Evolutionary conservation across 1,139 yeast species (phyloP).

Genomic region (Kodamaea arcana): DNA sequence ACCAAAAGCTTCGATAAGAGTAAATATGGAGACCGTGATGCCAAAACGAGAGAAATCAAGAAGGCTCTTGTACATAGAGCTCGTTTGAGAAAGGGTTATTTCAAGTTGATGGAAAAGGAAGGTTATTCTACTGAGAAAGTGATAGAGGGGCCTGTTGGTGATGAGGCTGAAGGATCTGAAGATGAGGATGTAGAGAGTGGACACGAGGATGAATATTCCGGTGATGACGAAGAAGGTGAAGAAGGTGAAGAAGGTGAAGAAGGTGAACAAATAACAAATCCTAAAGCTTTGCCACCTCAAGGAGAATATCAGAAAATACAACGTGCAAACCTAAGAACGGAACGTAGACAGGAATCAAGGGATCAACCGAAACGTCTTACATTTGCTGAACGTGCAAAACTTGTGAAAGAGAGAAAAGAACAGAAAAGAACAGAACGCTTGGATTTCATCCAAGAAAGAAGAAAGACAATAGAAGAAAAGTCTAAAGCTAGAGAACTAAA

Average conservation of each 20-base stretch:
- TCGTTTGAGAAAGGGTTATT: conserved; percentile 76
- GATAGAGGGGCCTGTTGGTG: conserved; percentile 5
- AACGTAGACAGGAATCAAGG: conserved; percentile 2
- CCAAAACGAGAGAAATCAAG: conserved; percentile 58
- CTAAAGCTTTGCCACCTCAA: conserved; percentile 2
- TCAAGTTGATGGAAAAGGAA: conserved; percentile 73
- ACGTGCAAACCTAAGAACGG: conserved; percentile 3
- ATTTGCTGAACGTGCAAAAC: conserved; percentile 46
- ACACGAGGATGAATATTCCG: conserved; percentile 2
- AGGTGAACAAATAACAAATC: conserved; percentile 18
- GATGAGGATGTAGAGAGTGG: conserved; percentile 1
- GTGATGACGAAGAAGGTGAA: conserved; percentile 19
- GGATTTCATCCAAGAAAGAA: conserved; percentile 15
- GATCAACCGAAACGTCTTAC: conserved; percentile 15
- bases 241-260: conserved; percentile 19
- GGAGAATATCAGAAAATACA: conserved; percentile 1
- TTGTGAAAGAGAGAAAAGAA: conserved; percentile 29
- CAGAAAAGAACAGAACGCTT: conserved; percentile 26
- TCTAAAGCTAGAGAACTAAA: conserved; percentile 36
- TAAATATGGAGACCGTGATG: conserved; percentile 37
- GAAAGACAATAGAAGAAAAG: conserved; percentile 14
- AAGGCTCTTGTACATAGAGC: conserved; percentile 77
- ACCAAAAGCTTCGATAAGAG: conserved; percentile 9
- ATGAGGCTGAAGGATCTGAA: conserved; percentile 4
- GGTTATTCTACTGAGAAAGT: conserved; percentile 35